Conservation (phyloP, 352 stramenopile species). For the Pythium graminicola region DNA sequence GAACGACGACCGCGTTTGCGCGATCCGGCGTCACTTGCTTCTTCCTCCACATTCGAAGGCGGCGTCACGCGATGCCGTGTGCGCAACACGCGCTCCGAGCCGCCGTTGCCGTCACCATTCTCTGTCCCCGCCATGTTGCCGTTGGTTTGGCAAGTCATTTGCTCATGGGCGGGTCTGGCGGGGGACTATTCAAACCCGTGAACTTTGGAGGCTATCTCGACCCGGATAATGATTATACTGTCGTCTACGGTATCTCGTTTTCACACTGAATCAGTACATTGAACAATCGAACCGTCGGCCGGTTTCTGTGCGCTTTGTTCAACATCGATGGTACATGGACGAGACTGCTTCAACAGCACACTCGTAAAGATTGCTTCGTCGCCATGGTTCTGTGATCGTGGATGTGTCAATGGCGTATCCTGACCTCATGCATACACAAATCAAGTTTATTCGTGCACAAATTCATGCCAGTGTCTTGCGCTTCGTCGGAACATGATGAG, state of each 20-base stretch:
- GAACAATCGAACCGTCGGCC: too few species aligned
- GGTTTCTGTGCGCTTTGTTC: too few species aligned
- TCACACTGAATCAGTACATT: too few species aligned
- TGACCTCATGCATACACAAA: too few species aligned
- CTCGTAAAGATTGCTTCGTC: neutral
- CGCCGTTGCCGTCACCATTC: neutral
- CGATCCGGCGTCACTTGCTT: neutral
- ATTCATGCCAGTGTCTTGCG: too few species aligned
- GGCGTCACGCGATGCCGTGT: neutral
- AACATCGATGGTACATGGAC: neutral
- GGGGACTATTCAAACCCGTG: too few species aligned
- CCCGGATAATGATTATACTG: neutral
- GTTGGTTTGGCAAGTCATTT: neutral
- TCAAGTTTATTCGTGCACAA: neutral
- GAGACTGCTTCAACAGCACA: neutral
- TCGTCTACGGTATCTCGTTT: too few species aligned
- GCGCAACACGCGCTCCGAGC: constrained; percentile 5
- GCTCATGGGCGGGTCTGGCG: constrained; percentile 2
- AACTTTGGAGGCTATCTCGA: too few species aligned
- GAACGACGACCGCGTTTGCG: constrained; percentile 8
- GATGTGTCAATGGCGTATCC: too few species aligned
- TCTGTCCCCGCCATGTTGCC: constrained; percentile 4
- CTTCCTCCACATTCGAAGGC: neutral
- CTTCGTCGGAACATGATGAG: neutral
- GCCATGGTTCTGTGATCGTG: neutral